A percentile compares a stretch with the other conserved stretches of the same genome.
Conservation (phyloP, 2,329 filamentous ascomycete species). For the Calycina marina region DNA sequence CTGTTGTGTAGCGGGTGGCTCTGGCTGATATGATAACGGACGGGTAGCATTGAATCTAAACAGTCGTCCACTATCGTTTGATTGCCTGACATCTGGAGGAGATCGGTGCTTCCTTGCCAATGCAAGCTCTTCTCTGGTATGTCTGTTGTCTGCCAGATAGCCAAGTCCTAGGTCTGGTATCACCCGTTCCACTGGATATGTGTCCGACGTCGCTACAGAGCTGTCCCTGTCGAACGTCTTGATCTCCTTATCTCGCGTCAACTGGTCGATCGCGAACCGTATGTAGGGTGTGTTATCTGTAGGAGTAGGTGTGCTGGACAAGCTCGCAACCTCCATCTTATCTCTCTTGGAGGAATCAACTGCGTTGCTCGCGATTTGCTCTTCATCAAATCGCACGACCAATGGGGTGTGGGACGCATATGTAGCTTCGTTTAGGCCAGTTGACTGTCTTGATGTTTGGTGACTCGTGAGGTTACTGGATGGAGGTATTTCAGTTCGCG, state of each 20-base stretch:
- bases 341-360: constrained; percentile 11
- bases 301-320: constrained; percentile 42
- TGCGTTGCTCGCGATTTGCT: constrained; percentile 15
- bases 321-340: constrained; percentile 9
- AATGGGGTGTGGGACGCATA: constrained; percentile 12
- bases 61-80: constrained; percentile 6
- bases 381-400: constrained; percentile 18
- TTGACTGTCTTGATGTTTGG: constrained; percentile 4
- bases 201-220: constrained; percentile 25
- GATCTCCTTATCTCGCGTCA: constrained; percentile 60
- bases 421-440: constrained; percentile 13
- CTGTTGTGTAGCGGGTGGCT: constrained; percentile 1
- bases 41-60: constrained; percentile 20
- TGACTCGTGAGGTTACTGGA: background rate
- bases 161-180: constrained; percentile 31
- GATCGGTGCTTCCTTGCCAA: constrained; percentile 24
- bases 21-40: constrained; percentile 13
- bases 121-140: constrained; percentile 17
- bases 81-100: constrained; percentile 17
- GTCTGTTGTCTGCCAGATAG: constrained; percentile 12
- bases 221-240: constrained; percentile 36
- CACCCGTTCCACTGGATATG: constrained; percentile 34
- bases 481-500: background rate
- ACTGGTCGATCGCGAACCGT: constrained; percentile 74
- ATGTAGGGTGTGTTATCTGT: constrained; percentile 80